These are phyloP conservation scores for Chenopodium suecicum DNA, from an alignment of 148 eudicot species.

Conservation along the genomic window DNA sequence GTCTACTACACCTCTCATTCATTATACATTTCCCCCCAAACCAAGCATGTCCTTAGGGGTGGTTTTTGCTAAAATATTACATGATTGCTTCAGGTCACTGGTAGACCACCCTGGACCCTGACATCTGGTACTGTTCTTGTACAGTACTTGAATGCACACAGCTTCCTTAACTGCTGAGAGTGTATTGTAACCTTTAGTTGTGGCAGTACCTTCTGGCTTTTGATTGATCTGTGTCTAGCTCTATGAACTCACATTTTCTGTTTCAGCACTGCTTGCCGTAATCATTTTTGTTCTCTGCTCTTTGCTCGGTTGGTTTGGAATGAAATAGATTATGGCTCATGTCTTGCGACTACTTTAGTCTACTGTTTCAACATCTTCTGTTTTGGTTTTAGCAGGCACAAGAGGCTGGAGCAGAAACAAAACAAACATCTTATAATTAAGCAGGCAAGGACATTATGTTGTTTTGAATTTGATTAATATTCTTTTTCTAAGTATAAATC, in stretches of 20 bases:
- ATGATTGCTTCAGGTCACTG: too few species aligned
- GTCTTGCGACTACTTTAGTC: slow-evolving; percentile 1
- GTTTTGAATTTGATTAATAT: not conserved
- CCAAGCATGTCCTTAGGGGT: not conserved
- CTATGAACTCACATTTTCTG: not conserved
- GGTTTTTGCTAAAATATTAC: not conserved
- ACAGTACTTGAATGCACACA: not conserved
- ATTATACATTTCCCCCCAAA: not conserved
- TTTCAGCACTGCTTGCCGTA: not conserved
- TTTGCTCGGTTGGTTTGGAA: not conserved
- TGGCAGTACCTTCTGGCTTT: not conserved
- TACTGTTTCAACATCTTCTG: slow-evolving; percentile 9
- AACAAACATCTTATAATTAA: not conserved
- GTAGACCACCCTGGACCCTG: not conserved
- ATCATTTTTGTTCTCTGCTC: slow-evolving; percentile 1
- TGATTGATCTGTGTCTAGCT: not conserved
- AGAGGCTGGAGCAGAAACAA: slow-evolving; percentile 8
- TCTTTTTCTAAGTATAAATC: not conserved
- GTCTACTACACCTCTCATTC: not conserved
- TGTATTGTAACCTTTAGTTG: not conserved
- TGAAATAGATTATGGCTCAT: not conserved
- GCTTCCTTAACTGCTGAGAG: too few species aligned
- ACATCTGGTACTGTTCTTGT: not conserved
- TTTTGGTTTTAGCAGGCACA: slow-evolving; percentile 26
- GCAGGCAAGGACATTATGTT: slow-evolving; percentile 4